phyloP scores from a whole-genome alignment of 2,329 filamentous ascomycete species.

The Thyridium curvatum region DNA sequence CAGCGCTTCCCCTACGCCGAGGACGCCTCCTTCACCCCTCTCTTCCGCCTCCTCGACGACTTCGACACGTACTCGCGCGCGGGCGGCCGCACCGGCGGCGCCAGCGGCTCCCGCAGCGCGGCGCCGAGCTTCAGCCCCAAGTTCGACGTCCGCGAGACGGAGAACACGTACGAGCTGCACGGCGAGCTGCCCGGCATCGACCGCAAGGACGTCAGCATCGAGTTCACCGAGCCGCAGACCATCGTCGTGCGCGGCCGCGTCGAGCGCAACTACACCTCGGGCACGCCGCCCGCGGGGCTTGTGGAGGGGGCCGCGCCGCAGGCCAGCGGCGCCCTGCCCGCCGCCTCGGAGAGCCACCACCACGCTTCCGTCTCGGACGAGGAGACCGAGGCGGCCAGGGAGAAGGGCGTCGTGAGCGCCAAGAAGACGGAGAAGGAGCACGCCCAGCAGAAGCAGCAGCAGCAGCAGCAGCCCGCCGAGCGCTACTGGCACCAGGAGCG shows the following conservation, averaged over 20 bases:
- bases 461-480: constrained; percentile 14
- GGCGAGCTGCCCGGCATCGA: constrained; percentile 73
- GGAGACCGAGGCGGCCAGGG: constrained; percentile 18
- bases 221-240: constrained; percentile 73
- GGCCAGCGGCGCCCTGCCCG: constrained; percentile 19
- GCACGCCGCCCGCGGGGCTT: constrained; percentile 40
- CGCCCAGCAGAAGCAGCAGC: constrained; percentile 7
- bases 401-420: constrained; percentile 16
- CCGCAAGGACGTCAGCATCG: constrained; percentile 64
- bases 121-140: constrained; percentile 59
- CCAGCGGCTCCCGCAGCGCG: constrained; percentile 24
- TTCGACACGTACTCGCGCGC: constrained; percentile 51
- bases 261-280: constrained; percentile 56
- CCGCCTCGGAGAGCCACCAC: constrained; percentile 28
- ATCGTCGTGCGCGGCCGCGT: constrained; percentile 63
- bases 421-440: constrained; percentile 27
- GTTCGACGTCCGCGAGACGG: constrained; percentile 71
- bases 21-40: constrained; percentile 20
- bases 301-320: constrained; percentile 41
- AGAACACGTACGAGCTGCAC: constrained; percentile 65
- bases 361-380: constrained; percentile 64
- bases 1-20: constrained; percentile 33
- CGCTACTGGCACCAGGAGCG: constrained; percentile 66
- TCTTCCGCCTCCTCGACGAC: constrained; percentile 60
- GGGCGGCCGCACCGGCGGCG: constrained; percentile 13